These are phyloP conservation scores for Rhynchosporium agropyri DNA, from an alignment of 2,329 filamentous ascomycete genomes.

Conservation along the genomic window DNA sequence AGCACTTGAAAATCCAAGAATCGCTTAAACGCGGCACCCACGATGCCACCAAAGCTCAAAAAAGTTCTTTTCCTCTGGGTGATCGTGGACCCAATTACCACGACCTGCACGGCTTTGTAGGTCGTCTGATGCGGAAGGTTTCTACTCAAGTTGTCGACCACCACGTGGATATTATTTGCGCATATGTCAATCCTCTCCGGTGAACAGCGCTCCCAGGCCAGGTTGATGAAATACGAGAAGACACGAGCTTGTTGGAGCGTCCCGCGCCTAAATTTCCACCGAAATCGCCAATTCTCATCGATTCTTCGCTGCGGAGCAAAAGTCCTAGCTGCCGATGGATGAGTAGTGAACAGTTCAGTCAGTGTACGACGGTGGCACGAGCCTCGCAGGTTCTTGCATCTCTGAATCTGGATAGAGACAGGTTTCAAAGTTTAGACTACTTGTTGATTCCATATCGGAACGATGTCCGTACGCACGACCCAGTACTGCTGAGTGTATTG, in stretches of 20 bases:
- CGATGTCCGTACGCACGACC: background rate
- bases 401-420: background rate
- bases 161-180: background rate
- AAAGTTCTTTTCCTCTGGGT: background rate
- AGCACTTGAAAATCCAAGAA: background rate
- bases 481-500: background rate
- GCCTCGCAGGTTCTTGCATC: background rate
- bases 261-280: background rate
- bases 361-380: background rate
- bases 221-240: no score
- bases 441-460: background rate
- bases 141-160: background rate
- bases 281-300: background rate
- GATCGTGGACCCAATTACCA: background rate
- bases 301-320: background rate
- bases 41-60: background rate
- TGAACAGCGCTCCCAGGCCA: background rate
- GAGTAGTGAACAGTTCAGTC: background rate
- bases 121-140: background rate
- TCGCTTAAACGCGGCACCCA: background rate
- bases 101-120: background rate
- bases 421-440: background rate
- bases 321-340: background rate
- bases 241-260: background rate
- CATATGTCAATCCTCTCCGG: background rate